Base-by-base conservation (phyloP, 305 asterid species). In the Fraxinus albicans region DNA sequence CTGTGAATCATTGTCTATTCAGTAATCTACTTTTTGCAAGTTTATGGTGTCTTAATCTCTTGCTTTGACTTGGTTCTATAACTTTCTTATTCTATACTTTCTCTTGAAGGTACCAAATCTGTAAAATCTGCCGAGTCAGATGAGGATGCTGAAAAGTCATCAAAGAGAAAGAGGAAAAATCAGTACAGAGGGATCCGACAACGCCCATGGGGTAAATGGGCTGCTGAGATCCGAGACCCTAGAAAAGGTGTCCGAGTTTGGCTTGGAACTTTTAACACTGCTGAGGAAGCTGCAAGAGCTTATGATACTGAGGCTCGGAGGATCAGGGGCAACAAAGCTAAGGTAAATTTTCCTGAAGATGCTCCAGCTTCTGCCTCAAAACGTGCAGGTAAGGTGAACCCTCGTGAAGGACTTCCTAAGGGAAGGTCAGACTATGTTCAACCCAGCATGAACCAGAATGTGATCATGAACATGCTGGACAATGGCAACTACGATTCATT, bases 161-260 rank as follows among this genome's bases (percentile, higher is more conserved):
- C 93, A 0, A 96, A 93, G 81, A 89, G 98, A 83, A 96, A 94
- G 93, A 92, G 98, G 93, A 96, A 94, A 90, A 96, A 93, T 83
- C 98, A 94, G 80, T 96, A 93, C 74, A 88, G 99, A 83, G 99
- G 99, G 55, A 96, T 96, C 83, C 89, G 99, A 40, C 99, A 96
- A 80, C 93, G 99, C 19, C 99, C 99, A 15, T 96, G 99, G 99
- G 99, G 99, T 23, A 96, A 96, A 87, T 96, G 99, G 99, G 99
- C 99, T 0, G 98, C 99, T 86, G 99, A 96, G 93, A 96, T 96
- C 29, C 98, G 99, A 74, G 99, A 96, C 69, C 99, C 99, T 0
- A 89, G 92, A 73, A 96, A 96, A 84, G 99, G 99, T 6, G 98
- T 96, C 70, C 92, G 99, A 0, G 99, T 96, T 79, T 96, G 99